These are phyloP conservation scores for Pichia sporocuriosa DNA, from an alignment of 805 yeast genomes.

Conservation along the genomic window DNA sequence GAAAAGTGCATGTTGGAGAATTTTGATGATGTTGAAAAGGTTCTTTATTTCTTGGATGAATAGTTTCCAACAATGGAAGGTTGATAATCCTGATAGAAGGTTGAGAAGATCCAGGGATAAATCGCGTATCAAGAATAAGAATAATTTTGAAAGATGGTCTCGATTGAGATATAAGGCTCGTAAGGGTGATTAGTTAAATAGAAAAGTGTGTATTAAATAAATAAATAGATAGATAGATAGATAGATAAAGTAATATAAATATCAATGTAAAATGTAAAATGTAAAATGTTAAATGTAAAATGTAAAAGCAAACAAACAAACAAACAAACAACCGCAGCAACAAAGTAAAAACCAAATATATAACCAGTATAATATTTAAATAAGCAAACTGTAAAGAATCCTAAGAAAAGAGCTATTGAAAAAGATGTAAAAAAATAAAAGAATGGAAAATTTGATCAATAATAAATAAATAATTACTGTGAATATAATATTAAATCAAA, in stretches of 20 bases:
- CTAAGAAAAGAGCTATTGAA: background rate
- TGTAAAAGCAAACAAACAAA: background rate
- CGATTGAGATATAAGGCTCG: background rate
- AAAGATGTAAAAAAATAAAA: background rate
- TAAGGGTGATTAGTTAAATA: background rate
- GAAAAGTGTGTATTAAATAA: background rate
- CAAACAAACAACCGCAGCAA: background rate
- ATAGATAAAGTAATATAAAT: background rate
- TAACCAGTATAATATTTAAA: no score
- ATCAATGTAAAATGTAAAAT: background rate
- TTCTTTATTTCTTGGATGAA: background rate
- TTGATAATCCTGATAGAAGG: background rate
- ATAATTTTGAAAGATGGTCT: no score
- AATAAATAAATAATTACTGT: background rate
- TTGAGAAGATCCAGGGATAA: background rate
- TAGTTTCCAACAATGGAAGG: background rate
- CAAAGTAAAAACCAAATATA: no score
- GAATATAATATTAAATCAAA: background rate
- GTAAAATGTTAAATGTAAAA: background rate
- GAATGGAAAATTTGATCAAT: background rate
- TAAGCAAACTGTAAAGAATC: no score
- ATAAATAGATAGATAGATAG: background rate
- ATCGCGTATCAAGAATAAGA: no score
- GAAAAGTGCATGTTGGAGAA: conserved; percentile 22
- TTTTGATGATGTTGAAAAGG: conserved; percentile 8